Base-by-base conservation (phyloP, 306 rosid species). In the Casuarina equisetifolia region DNA sequence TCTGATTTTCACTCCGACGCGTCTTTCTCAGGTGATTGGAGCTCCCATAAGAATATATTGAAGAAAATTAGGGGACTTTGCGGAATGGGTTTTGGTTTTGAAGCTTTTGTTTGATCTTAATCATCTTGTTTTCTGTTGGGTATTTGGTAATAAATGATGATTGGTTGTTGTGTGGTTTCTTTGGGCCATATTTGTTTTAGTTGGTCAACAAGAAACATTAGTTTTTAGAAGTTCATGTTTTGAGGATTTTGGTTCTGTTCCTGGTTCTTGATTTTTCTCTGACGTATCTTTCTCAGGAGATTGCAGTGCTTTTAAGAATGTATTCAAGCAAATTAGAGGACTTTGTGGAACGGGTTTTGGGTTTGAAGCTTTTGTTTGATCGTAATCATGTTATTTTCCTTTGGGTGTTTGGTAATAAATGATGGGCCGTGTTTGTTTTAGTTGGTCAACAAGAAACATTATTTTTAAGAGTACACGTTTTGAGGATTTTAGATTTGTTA, bases 21-120 rank as follows among this genome's bases (percentile, higher is more conserved):
- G 53, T 69, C 71, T 46, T 58, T 49, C 69, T 75, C 80, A 49
- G 84, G 83, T 74, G 20, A 66, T 40, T 40, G 2, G 25, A 64
- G 9, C n/a, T 32, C 12, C 50, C 8, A 11, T 16, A 6, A 39
- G 49, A 66, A 66, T 66, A 6, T 4, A 36, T 62, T 16, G 69
- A 38, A 39, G 50, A 48, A 9, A 17, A 17, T 66, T 16, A 3
- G 13, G 40, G 49, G 35, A 40, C 5, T 17, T 15, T 17, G 49
- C 40, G 49, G 17, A 5, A 3, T 64, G 48, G 25, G 48, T 64
- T 38, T 40, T 64, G 39, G 70, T 64, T 39, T 15, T 39, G 42
- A 16, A 39, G 70, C 70, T 16, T 64, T 15, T 10, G 48, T 39
- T 64, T 39, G 70, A 42, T 39, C 32, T 6, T 7, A 7, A 38